Base-by-base conservation (phyloP, 2,329 filamentous ascomycete species). In the Fusarium xylarioides region DNA sequence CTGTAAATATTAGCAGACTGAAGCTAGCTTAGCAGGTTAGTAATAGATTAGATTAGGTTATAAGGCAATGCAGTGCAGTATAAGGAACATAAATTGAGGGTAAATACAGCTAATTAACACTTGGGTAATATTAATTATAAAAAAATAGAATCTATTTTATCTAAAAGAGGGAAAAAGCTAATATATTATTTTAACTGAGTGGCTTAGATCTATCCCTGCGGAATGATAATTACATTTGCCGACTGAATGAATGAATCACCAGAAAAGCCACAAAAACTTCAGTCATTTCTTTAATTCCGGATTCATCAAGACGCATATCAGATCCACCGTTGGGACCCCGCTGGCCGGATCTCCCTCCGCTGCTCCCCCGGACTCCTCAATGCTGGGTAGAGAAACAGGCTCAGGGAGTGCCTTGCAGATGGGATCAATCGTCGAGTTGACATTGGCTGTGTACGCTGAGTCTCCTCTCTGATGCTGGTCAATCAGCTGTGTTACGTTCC, bases 271-370 rank as follows among this genome's bases (percentile, higher is more conserved):
- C 34, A 23, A 40, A 37, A 54, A 15, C 19, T 44, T 61, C n/a
- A 30, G 37, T 64, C 21, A n/a, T 62, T 57, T 54, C 38, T 50
- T 54, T 26, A 42, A 38, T 32, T 55, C 52, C 65, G 66, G 47
- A 72, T 72, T 65, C 58, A 73, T 71, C 70, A 56, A 73, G 53
- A 66, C 44, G 62, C 70, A 73, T 66, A 69, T 55, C 52, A 55
- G 47, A 71, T 63, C 70, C 70, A 60, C 66, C 44, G 28, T 42
- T 30, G 30, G 47, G 49, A n/a, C 57, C 35, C 44, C 32, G 46
- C 46, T 44, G 35, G 38, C 67, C 63, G 58, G 54, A 68, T 61
- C 53, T 65, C 56, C 63, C 62, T 58, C 56, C 42, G 49, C 50
- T 40, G 46, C 46, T 57, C 66, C 72, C 72, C 73, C 73, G 44